Evolutionary conservation across 192 early-diverging fungal species (phyloP), one percentile per base, ranked within the genome.

Genomic region (Coemansia sp.): DNA sequence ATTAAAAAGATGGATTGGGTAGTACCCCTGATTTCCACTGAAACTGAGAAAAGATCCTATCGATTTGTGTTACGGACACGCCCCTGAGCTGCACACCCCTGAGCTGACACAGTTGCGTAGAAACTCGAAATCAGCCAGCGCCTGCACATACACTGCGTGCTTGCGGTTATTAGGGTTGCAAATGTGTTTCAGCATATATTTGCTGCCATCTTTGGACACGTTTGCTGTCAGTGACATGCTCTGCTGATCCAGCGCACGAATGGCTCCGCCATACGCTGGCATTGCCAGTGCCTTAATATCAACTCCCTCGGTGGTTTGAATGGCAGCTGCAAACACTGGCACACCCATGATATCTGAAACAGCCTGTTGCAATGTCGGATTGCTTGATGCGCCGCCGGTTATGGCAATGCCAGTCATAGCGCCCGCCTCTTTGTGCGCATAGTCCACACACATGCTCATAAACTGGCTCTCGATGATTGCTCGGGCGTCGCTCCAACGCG

Each of bases 391-490:
- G 6, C 93, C 93, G 12, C 93, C 93, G 0, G 87, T 88, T 7
- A 86, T 86, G n/a, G 92, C 65, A 12, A 93, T 69, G 14, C 57
- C 58, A 21, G 69, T 58, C 37, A 71, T 35, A 31, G 47, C 35
- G 22, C 53, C 7, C 17, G 57, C 29, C 2, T 41, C 56, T 52
- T 75, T 64, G 61, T 67, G 67, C 17, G 62, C 56, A 5, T 81
- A 77, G 35, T 87, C 82, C 25, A 84, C 29, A 22, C 83, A 70
- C 90, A 92, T 92, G 10, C 85, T 84, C 72, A 94, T 60, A 25
- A 88, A 72, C 69, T 91, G 92, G 45, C 85, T 86, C 58, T 94
- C 93, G 6, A 93, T 59, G 37, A 93, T 84, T 1, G 85, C 87
- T n/a, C 87, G 75, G 2, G 85, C 64, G 38, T 92, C 88, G 6